A percentile compares a stretch with the other conserved stretches of the same genome.
phyloP scores from a whole-genome alignment of 345 rosid genomes.

The Bruguiera gymnorhiza region DNA sequence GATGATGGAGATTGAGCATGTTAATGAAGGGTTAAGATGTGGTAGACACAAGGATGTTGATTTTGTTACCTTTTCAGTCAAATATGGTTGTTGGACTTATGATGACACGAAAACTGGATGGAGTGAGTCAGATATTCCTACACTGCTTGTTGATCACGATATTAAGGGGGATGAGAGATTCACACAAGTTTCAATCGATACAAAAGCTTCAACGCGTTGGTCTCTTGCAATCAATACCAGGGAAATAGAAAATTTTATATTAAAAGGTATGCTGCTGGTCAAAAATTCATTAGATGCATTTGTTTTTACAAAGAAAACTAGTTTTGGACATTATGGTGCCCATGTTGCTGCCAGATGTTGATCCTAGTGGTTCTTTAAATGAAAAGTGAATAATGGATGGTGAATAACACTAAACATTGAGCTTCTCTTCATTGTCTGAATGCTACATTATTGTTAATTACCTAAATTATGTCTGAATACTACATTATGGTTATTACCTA shows the following conservation, averaged over 20 bases:
- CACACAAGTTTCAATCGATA: conserved; percentile 50
- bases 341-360: background rate
- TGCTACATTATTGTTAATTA: no score
- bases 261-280: conserved; percentile 41
- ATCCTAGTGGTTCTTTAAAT: conserved; percentile 1
- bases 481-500: background rate
- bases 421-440: background rate
- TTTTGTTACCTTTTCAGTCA: conserved; percentile 63
- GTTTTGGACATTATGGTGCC: background rate
- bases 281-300: background rate
- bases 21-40: conserved; percentile 69
- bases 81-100: conserved; percentile 67
- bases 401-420: background rate
- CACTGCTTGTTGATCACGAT: conserved; percentile 44
- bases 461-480: no score
- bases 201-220: conserved; percentile 79
- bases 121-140: conserved; percentile 63
- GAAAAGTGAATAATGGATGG: background rate
- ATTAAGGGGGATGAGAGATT: conserved; percentile 37
- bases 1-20: conserved; percentile 59
- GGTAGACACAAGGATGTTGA: conserved; percentile 69
- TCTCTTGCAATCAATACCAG: conserved; percentile 69
- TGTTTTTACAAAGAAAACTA: background rate
- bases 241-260: conserved; percentile 65
- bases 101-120: conserved; percentile 63